phyloP scores from a whole-genome alignment of 2,329 filamentous ascomycete species.

The Orbilia ellipsospora region DNA sequence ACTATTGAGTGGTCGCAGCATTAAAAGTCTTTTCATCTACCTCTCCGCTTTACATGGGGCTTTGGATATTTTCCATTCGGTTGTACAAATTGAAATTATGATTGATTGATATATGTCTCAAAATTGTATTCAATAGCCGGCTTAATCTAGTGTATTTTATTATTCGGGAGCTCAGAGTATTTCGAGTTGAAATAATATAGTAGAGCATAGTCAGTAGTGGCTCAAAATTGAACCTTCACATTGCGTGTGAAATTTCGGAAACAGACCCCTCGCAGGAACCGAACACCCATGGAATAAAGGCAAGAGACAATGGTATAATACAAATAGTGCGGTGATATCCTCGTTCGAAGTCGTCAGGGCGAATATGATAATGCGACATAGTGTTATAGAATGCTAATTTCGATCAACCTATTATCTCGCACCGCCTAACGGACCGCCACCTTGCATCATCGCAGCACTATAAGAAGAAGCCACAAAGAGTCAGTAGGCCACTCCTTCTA shows the following conservation, averaged over 20 bases:
- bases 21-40: conserved; percentile 62
- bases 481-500: background rate
- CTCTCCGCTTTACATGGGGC: background rate
- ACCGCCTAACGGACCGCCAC: conserved; percentile 44
- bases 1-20: conserved; percentile 99
- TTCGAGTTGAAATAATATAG: no score
- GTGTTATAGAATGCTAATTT: background rate
- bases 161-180: background rate
- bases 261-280: background rate
- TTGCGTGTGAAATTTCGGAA: background rate
- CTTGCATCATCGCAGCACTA: conserved; percentile 52
- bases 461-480: background rate
- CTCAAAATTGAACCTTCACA: no score
- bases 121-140: background rate
- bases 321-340: conserved; percentile 43
- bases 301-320: conserved; percentile 26
- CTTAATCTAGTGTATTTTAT: background rate
- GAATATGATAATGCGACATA: background rate
- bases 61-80: conserved; percentile 18
- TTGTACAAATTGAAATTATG: conserved; percentile 35
- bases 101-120: background rate
- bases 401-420: conserved; percentile 8
- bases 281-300: background rate
- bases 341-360: background rate
- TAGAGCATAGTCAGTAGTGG: no score